A percentile compares a stretch with the other conserved stretches of the same genome.
Evolutionary conservation across 768 basidiomycete genomes (phyloP).

Genomic region (Floccularia luteovirens): DNA sequence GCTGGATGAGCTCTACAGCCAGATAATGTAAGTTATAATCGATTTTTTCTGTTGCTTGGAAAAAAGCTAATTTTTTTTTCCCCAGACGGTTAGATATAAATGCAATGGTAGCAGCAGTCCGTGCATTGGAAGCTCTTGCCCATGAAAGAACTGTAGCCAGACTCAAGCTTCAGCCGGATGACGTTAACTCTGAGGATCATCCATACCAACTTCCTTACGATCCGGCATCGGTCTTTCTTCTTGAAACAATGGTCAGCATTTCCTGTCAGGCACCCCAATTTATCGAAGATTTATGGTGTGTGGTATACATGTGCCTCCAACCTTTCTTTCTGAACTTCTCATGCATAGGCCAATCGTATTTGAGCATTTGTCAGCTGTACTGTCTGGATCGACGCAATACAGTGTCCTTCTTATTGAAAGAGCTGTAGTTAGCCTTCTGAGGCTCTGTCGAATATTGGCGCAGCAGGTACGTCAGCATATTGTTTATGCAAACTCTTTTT

Average conservation of each 20-base stretch:
- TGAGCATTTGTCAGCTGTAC: slow-evolving; percentile 80
- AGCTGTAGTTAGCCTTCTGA: slow-evolving; percentile 82
- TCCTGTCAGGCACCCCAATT: slow-evolving; percentile 67
- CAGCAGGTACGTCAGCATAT: slow-evolving; percentile 48
- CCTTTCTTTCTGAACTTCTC: not conserved
- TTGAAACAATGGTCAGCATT: slow-evolving; percentile 94
- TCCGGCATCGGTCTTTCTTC: slow-evolving; percentile 87
- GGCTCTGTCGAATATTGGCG: slow-evolving; percentile 78
- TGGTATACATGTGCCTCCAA: slow-evolving; percentile 2
- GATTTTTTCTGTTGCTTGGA: no score
- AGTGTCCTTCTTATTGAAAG: slow-evolving; percentile 90
- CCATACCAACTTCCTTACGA: slow-evolving; percentile 77
- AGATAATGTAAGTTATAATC: slow-evolving; percentile 70
- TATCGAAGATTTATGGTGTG: slow-evolving; percentile 87
- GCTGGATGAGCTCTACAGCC: slow-evolving; percentile 88
- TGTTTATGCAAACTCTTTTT: not conserved
- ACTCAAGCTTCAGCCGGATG: slow-evolving; percentile 60
- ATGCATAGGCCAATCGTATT: slow-evolving; percentile 85
- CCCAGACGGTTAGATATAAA: slow-evolving; percentile 70
- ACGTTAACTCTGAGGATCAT: slow-evolving; percentile 25
- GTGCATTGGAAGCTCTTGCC: slow-evolving; percentile 83
- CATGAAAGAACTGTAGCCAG: slow-evolving; percentile 84
- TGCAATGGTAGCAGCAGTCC: slow-evolving; percentile 76
- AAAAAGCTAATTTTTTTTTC: not conserved
- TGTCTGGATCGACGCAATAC: slow-evolving; percentile 73